phyloP scores from a whole-genome alignment of 2,329 filamentous ascomycete genomes.

The Aspergillus sp. region DNA sequence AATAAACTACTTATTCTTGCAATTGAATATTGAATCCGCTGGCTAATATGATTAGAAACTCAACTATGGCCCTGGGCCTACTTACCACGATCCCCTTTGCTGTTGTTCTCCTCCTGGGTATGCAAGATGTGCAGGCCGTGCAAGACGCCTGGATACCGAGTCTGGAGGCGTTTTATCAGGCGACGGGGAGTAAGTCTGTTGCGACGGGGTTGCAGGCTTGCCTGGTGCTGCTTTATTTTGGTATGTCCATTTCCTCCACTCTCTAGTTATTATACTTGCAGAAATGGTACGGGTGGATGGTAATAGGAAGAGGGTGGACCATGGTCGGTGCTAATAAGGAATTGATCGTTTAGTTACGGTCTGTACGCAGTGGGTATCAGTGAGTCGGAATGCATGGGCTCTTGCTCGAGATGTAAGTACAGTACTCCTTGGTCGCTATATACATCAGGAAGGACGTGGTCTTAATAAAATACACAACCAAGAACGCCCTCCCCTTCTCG shows the following conservation, averaged over 20 bases:
- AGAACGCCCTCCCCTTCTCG: slow-evolving; percentile 14
- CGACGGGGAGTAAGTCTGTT: slow-evolving; percentile 25
- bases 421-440: neutral
- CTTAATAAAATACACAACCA: neutral
- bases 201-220: slow-evolving; percentile 17
- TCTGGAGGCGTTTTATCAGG: slow-evolving; percentile 21
- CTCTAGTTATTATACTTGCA: neutral
- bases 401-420: slow-evolving; percentile 13
- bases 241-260: slow-evolving; percentile 11
- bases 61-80: slow-evolving; percentile 30
- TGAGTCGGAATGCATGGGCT: slow-evolving; percentile 17
- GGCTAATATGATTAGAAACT: slow-evolving; percentile 15
- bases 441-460: neutral
- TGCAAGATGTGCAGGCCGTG: slow-evolving; percentile 30
- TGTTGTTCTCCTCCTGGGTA: slow-evolving; percentile 25
- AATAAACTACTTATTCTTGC: too few relatives aligned
- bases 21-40: too few relatives aligned
- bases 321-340: too few relatives aligned
- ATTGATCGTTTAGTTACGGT: slow-evolving; percentile 2
- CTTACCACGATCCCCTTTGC: slow-evolving; percentile 29
- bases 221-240: slow-evolving; percentile 17
- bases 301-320: too few relatives aligned
- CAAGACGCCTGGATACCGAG: slow-evolving; percentile 16
- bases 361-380: slow-evolving; percentile 17
- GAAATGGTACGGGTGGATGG: neutral